These are phyloP conservation scores for Medicago arabica DNA, from an alignment of 306 rosid genomes.

Conservation along the genomic window DNA sequence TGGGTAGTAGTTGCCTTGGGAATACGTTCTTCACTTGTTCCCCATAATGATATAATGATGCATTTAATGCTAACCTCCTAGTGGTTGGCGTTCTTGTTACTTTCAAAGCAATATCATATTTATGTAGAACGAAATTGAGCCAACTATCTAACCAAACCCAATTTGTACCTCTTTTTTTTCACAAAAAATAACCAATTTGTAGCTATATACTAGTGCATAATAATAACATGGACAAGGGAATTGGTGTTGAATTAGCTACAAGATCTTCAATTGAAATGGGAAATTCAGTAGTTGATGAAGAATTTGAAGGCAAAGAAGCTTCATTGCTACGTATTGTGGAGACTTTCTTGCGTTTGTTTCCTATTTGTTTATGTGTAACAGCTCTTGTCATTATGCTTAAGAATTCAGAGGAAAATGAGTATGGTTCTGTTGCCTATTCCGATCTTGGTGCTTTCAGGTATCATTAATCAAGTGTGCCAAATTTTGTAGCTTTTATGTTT, in stretches of 20 bases:
- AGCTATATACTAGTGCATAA: not conserved
- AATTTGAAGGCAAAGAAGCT: constrained; percentile 16
- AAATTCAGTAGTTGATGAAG: constrained; percentile 24
- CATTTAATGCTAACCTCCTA: not conserved
- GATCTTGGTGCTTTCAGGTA: constrained; percentile 85
- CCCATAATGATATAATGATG: not conserved
- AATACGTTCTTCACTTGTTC: not conserved
- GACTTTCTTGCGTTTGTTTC: constrained; percentile 71
- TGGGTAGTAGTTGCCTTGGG: constrained; percentile 2
- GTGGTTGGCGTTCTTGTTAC: not conserved
- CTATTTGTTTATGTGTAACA: constrained; percentile 70
- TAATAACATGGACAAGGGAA: constrained; percentile 31
- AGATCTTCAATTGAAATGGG: constrained; percentile 41
- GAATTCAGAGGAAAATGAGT: constrained; percentile 67
- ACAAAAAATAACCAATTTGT: not conserved
- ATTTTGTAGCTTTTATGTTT: not conserved
- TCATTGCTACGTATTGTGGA: constrained; percentile 60
- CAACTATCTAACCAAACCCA: not conserved
- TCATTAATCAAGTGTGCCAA: not conserved
- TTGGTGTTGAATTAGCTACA: constrained; percentile 32
- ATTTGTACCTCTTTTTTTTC: not conserved
- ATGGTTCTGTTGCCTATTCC: constrained; percentile 73
- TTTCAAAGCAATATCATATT: not conserved
- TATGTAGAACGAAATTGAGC: not conserved
- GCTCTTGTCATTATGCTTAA: constrained; percentile 88